These are phyloP conservation scores for Globisporangium paroecandrum DNA, from an alignment of 352 stramenopile genomes.

Conservation along the genomic window DNA sequence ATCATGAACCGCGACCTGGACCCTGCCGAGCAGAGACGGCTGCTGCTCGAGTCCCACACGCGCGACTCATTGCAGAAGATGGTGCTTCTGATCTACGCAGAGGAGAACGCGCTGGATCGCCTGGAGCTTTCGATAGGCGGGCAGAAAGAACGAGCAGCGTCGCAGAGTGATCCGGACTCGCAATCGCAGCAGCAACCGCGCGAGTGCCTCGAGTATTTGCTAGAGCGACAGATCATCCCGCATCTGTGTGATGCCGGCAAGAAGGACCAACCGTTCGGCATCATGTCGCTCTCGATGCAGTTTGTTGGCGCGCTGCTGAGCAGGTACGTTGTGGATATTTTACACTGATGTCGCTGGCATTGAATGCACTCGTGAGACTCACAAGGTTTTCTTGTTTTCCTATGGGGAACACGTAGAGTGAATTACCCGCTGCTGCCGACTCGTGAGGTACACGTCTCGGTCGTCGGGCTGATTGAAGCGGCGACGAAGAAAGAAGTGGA, in stretches of 20 bases:
- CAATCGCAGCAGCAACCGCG: constrained; percentile 36
- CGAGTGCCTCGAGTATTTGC: constrained; percentile 79
- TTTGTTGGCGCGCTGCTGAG: constrained; percentile 79
- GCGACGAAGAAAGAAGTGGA: constrained; percentile 79
- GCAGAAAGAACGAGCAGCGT: constrained; percentile 20
- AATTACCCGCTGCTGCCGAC: constrained; percentile 83
- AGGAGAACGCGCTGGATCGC: constrained; percentile 74
- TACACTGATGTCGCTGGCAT: background rate
- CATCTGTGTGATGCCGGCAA: constrained; percentile 72
- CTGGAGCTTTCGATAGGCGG: constrained; percentile 55
- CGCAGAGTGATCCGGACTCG: constrained; percentile 14
- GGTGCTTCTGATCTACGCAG: constrained; percentile 82
- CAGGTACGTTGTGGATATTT: constrained; percentile 17
- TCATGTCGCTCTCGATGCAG: constrained; percentile 84
- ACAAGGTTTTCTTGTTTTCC: background rate
- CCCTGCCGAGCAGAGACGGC: constrained; percentile 61
- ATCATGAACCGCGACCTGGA: constrained; percentile 65
- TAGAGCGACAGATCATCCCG: constrained; percentile 82
- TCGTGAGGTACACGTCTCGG: constrained; percentile 72
- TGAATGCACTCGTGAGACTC: background rate
- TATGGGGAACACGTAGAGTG: constrained; percentile 28
- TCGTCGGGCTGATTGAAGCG: constrained; percentile 77
- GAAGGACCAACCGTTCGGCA: constrained; percentile 66
- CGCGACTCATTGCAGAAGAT: constrained; percentile 82
- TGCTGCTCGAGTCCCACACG: constrained; percentile 77